phyloP scores from a whole-genome alignment of 1,139 yeast species.

The Nakaseomyces uthaithaninus region DNA sequence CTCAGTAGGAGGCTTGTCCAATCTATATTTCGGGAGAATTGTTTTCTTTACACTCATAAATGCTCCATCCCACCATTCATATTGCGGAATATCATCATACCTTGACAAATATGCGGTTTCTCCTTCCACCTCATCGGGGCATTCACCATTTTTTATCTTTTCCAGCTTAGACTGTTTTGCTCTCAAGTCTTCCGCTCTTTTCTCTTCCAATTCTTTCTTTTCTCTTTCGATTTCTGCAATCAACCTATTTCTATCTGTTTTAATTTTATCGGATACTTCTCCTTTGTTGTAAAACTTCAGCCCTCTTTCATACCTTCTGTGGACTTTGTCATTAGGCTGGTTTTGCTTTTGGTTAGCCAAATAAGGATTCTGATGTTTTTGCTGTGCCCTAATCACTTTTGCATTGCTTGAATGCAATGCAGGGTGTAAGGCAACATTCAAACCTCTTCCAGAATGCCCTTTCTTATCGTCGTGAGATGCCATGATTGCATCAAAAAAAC shows the following conservation, averaged over 20 bases:
- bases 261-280: constrained; percentile 16
- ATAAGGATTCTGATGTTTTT: constrained; percentile 25
- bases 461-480: no score
- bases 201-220: constrained; percentile 8
- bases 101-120: constrained; percentile 21
- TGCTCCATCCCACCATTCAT: constrained; percentile 31
- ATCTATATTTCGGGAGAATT: constrained; percentile 20
- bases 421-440: constrained; percentile 28
- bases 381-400: constrained; percentile 23
- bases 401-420: constrained; percentile 25
- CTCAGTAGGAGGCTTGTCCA: constrained; percentile 10
- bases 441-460: constrained; percentile 16
- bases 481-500: no score
- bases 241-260: constrained; percentile 13
- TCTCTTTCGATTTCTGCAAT: background rate
- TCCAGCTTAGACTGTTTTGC: background rate
- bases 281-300: constrained; percentile 23
- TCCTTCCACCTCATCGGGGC: constrained; percentile 21
- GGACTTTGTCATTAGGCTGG: constrained; percentile 10
- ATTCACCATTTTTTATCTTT: constrained; percentile 19
- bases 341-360: constrained; percentile 11
- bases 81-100: constrained; percentile 14
- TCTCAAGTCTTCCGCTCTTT: constrained; percentile 8
- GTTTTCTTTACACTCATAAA: constrained; percentile 16
- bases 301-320: constrained; percentile 15